These are phyloP conservation scores for Calvatia gigantea DNA, from an alignment of 768 basidiomycete species.

Conservation along the genomic window DNA sequence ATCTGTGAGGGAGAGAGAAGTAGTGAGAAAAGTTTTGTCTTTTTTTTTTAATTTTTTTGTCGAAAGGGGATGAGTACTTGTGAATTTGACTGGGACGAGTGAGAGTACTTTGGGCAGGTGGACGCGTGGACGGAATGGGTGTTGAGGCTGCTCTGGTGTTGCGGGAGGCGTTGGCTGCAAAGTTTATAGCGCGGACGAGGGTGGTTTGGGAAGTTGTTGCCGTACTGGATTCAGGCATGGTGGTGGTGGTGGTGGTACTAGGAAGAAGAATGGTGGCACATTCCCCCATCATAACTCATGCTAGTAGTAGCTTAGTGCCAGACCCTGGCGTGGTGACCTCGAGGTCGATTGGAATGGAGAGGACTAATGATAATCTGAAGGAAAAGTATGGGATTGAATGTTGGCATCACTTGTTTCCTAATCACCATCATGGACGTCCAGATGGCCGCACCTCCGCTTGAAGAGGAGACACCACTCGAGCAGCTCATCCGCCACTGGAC, in stretches of 20 bases:
- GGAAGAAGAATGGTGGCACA: neutral
- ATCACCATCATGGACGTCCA: neutral
- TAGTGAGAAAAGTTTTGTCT: neutral
- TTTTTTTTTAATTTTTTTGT: neutral
- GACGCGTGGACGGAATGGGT: slow-evolving; percentile 1
- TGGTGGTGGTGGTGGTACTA: neutral
- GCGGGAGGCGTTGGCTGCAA: slow-evolving; percentile 1
- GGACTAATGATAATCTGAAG: neutral
- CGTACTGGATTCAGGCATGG: neutral
- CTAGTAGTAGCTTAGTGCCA: too few species aligned
- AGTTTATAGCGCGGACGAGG: slow-evolving; percentile 16
- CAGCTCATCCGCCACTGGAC: slow-evolving; percentile 80
- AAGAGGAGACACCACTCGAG: slow-evolving; percentile 59
- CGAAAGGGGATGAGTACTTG: neutral
- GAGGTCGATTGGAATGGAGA: neutral
- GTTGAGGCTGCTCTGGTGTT: neutral
- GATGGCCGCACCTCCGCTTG: neutral
- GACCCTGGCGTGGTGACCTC: too few species aligned
- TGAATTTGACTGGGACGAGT: neutral
- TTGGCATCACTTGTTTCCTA: neutral
- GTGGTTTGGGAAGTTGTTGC: neutral
- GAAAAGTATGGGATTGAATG: neutral
- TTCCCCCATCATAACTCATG: too few species aligned
- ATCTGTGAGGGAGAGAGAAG: slow-evolving; percentile 26
- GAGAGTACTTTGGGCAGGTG: neutral